Evolutionary conservation across 768 basidiomycete species (phyloP).

Genomic region (Kwoniella sp.): DNA sequence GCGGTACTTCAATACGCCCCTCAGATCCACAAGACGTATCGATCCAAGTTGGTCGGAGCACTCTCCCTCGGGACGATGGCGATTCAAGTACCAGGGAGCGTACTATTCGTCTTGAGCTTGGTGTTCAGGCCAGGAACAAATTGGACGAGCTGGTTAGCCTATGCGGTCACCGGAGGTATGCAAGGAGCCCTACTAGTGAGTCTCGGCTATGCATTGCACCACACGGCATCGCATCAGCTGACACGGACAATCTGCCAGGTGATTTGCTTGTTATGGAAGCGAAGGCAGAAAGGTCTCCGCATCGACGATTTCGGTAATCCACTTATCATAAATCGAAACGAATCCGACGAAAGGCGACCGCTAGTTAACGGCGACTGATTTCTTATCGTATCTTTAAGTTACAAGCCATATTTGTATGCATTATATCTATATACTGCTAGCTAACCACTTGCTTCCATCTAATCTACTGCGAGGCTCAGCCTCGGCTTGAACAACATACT

Average conservation of each 20-base stretch:
- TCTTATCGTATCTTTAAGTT: too few species aligned
- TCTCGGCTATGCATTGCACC: too few species aligned
- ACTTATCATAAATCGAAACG: slow-evolving; percentile 30
- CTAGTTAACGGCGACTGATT: slow-evolving; percentile 18
- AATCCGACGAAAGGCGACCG: slow-evolving; percentile 10
- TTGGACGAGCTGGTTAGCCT: slow-evolving; percentile 57
- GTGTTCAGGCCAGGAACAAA: slow-evolving; percentile 53
- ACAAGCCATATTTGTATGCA: slow-evolving; percentile 15
- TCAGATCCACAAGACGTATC: slow-evolving; percentile 79
- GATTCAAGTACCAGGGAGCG: slow-evolving; percentile 86
- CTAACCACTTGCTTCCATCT: not conserved
- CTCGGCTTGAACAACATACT: not conserved
- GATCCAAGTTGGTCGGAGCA: slow-evolving; percentile 79
- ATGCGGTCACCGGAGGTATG: slow-evolving; percentile 68
- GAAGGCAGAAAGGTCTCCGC: slow-evolving; percentile 70
- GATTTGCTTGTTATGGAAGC: slow-evolving; percentile 85
- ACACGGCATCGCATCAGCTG: too few species aligned
- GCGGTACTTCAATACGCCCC: slow-evolving; percentile 85
- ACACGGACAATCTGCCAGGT: slow-evolving; percentile 34
- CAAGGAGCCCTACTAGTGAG: slow-evolving; percentile 71
- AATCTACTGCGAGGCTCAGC: not conserved
- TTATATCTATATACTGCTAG: not conserved
- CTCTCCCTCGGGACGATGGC: slow-evolving; percentile 94
- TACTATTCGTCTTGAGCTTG: slow-evolving; percentile 73
- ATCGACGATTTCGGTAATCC: slow-evolving; percentile 88